These are phyloP conservation scores for Xylaria hypoxylon DNA, from an alignment of 2,329 filamentous ascomycete genomes.

Conservation along the genomic window DNA sequence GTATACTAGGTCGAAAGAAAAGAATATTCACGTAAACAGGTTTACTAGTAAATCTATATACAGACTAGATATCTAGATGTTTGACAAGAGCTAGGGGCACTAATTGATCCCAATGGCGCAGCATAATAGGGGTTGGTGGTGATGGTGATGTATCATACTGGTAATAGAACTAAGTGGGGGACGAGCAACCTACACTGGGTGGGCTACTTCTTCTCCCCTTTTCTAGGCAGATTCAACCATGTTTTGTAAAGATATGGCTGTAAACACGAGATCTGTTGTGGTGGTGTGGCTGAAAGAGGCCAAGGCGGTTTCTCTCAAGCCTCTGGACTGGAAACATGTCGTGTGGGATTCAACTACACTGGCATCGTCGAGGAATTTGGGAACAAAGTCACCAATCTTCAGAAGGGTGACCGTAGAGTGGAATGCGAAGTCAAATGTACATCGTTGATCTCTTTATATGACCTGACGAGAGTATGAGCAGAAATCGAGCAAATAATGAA, in stretches of 20 bases:
- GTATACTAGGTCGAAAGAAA: too few relatives aligned
- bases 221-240: too few relatives aligned
- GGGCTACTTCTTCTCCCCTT: too few relatives aligned
- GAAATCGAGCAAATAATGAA: slow-evolving; percentile 44
- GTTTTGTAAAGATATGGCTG: neutral
- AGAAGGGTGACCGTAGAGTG: slow-evolving; percentile 58
- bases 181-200: too few relatives aligned
- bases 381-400: slow-evolving; percentile 56
- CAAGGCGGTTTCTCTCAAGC: slow-evolving; percentile 51
- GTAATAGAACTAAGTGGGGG: too few relatives aligned
- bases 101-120: too few relatives aligned
- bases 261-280: neutral
- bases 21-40: too few relatives aligned
- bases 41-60: too few relatives aligned
- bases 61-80: too few relatives aligned
- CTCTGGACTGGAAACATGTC: slow-evolving; percentile 51
- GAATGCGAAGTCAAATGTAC: neutral
- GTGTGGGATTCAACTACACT: slow-evolving; percentile 58
- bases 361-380: slow-evolving; percentile 61
- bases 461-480: neutral
- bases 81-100: too few relatives aligned
- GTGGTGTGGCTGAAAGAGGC: slow-evolving; percentile 27
- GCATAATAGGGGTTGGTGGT: too few relatives aligned
- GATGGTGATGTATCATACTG: too few relatives aligned
- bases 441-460: neutral